Conservation (phyloP, 2,329 filamentous ascomycete species). For the Xylariales sp. region DNA sequence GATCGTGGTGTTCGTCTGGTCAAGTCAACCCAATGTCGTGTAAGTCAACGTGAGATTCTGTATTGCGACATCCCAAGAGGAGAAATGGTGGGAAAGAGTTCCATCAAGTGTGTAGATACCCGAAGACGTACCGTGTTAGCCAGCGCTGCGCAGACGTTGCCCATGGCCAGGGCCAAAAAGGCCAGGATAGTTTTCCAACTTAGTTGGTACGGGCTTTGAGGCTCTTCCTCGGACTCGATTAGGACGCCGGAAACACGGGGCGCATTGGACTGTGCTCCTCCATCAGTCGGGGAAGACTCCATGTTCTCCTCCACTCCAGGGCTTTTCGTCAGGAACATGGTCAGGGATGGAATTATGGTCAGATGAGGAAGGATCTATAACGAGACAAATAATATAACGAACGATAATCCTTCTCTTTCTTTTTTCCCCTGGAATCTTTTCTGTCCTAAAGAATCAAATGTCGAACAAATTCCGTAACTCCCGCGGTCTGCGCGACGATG, state of each 20-base stretch:
- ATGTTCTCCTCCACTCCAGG: neutral
- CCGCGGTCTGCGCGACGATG: too few species aligned
- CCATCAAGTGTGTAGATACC: too few species aligned
- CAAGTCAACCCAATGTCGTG: too few species aligned
- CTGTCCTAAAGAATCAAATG: too few species aligned
- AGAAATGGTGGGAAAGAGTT: too few species aligned
- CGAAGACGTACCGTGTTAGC: slow-evolving; percentile 2
- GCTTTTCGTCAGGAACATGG: neutral
- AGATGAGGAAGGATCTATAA: neutral
- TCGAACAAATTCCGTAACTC: too few species aligned
- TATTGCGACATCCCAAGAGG: too few species aligned
- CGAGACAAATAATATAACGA: neutral
- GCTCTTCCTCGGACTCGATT: slow-evolving; percentile 1
- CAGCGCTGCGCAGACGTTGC: slow-evolving; percentile 4
- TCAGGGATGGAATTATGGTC: neutral
- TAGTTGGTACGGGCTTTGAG: neutral
- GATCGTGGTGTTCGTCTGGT: slow-evolving; percentile 4
- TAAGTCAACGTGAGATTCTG: too few species aligned
- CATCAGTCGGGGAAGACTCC: neutral
- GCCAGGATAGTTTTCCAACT: slow-evolving; percentile 4
- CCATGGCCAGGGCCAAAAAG: slow-evolving; percentile 3
- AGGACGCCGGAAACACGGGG: neutral
- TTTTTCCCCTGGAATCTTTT: too few species aligned
- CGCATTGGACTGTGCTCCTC: neutral
- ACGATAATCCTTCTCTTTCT: neutral